phyloP scores from a whole-genome alignment of 1,139 yeast species.

The Yamadazyma triangularis region DNA sequence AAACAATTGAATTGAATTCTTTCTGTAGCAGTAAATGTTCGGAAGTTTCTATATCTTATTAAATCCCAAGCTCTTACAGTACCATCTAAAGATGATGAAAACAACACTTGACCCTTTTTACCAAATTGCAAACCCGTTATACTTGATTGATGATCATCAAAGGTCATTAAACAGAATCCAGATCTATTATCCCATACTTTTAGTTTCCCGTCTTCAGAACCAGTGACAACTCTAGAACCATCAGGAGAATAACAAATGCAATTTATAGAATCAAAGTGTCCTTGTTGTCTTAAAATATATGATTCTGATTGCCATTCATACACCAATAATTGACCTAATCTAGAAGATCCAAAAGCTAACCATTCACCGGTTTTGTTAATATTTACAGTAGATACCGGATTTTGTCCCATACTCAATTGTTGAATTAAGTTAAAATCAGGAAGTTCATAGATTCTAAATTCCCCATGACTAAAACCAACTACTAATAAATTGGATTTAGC shows the following conservation, averaged over 20 bases:
- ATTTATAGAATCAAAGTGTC: slow-evolving; percentile 90
- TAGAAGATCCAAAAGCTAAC: slow-evolving; percentile 92
- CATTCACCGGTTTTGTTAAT: slow-evolving; percentile 89
- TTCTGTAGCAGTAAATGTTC: slow-evolving; percentile 89
- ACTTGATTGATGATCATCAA: slow-evolving; percentile 84
- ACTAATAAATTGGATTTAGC: slow-evolving; percentile 64
- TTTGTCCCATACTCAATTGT: slow-evolving; percentile 88
- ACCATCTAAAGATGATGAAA: slow-evolving; percentile 91
- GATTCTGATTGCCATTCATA: slow-evolving; percentile 99
- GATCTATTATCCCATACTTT: slow-evolving; percentile 94
- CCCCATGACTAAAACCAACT: slow-evolving; percentile 91
- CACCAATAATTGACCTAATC: slow-evolving; percentile 87
- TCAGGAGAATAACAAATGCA: slow-evolving; percentile 88
- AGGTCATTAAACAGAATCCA: slow-evolving; percentile 90
- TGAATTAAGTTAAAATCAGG: slow-evolving; percentile 71
- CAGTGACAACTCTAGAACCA: slow-evolving; percentile 88
- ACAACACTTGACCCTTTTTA: slow-evolving; percentile 80
- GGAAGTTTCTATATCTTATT: slow-evolving; percentile 85
- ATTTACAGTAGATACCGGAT: slow-evolving; percentile 76
- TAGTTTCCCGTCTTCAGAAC: slow-evolving; percentile 94
- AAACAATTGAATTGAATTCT: slow-evolving; percentile 82
- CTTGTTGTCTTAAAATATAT: slow-evolving; percentile 91
- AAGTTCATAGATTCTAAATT: slow-evolving; percentile 86
- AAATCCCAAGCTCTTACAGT: slow-evolving; percentile 97
- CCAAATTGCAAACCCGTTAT: slow-evolving; percentile 89